Conservation (phyloP, 805 yeast genomes). For the Cyberlindnera xishuangbannaensis region DNA sequence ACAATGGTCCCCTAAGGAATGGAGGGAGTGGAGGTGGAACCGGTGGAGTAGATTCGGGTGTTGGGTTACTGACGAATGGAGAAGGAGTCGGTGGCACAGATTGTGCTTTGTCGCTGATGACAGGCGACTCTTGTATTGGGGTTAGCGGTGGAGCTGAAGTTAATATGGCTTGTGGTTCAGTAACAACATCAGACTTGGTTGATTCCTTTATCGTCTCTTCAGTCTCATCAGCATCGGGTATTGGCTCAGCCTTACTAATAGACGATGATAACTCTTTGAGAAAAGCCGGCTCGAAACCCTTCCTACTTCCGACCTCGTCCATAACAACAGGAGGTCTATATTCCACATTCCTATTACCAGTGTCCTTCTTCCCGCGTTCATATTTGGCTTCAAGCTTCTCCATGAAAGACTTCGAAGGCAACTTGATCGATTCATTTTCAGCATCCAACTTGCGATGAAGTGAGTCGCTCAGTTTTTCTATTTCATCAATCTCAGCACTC, state of each 20-base stretch:
- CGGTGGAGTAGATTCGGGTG: constrained; percentile 29
- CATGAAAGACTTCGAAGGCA: constrained; percentile 21
- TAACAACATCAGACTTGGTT: constrained; percentile 1
- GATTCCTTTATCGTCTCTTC: not conserved
- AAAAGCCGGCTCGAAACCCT: constrained; percentile 41
- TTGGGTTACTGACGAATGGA: constrained; percentile 28
- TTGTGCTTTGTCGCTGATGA: constrained; percentile 1
- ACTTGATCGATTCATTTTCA: constrained; percentile 3
- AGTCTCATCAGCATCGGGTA: constrained; percentile 5
- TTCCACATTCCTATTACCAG: constrained; percentile 15
- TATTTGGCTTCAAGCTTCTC: constrained; percentile 39
- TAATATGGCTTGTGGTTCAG: not conserved
- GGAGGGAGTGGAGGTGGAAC: constrained; percentile 30
- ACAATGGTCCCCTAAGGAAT: constrained; percentile 23
- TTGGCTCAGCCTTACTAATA: constrained; percentile 35
- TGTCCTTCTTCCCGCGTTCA: constrained; percentile 37
- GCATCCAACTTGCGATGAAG: constrained; percentile 14
- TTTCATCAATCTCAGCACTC: constrained; percentile 32
- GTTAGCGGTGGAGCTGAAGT: no score
- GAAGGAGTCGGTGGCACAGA: constrained; percentile 11
- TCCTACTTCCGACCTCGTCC: constrained; percentile 28
- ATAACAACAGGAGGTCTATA: constrained; percentile 22
- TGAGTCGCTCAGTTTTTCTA: constrained; percentile 21
- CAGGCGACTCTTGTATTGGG: constrained; percentile 25
- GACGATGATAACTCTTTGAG: constrained; percentile 47